Conservation (phyloP, 176 grass and related monocot genomes). For the Aegilops speltoides region DNA sequence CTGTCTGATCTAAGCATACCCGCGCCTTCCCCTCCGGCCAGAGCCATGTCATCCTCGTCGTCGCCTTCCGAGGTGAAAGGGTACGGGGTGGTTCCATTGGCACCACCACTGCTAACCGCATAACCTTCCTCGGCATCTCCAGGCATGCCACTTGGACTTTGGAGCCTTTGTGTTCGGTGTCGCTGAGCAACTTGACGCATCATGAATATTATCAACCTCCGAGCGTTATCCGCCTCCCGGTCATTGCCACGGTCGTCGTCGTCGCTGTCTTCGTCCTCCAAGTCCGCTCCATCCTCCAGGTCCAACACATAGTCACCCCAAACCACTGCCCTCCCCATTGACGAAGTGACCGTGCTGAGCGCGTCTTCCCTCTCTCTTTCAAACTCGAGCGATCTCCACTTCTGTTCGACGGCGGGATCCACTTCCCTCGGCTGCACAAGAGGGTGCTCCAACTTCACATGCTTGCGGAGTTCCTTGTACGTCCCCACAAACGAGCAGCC, state of each 20-base stretch:
- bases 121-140: slow-evolving; percentile 35
- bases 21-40: slow-evolving; percentile 16
- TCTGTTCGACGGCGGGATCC: slow-evolving; percentile 77
- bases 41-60: slow-evolving; percentile 45
- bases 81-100: slow-evolving; percentile 41
- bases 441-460: slow-evolving; percentile 81
- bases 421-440: slow-evolving; percentile 77
- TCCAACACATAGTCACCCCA: slow-evolving; percentile 84
- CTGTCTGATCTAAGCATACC: slow-evolving; percentile 51
- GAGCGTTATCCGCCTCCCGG: slow-evolving; percentile 43
- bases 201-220: slow-evolving; percentile 76
- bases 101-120: slow-evolving; percentile 31
- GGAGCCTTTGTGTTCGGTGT: slow-evolving; percentile 60
- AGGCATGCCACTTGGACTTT: slow-evolving; percentile 38
- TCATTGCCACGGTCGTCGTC: slow-evolving; percentile 43
- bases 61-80: slow-evolving; percentile 46
- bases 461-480: slow-evolving; percentile 90
- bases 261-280: slow-evolving; percentile 59
- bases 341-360: slow-evolving; percentile 81
- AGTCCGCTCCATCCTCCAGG: slow-evolving; percentile 47
- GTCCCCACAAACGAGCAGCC: slow-evolving; percentile 78
- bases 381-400: slow-evolving; percentile 85
- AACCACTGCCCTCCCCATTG: slow-evolving; percentile 81
- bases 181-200: slow-evolving; percentile 73
- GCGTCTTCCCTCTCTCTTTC: slow-evolving; percentile 90